These are phyloP conservation scores for Fomitopsis palustris DNA, from an alignment of 1,284 basidiomycete species.

Conservation along the genomic window DNA sequence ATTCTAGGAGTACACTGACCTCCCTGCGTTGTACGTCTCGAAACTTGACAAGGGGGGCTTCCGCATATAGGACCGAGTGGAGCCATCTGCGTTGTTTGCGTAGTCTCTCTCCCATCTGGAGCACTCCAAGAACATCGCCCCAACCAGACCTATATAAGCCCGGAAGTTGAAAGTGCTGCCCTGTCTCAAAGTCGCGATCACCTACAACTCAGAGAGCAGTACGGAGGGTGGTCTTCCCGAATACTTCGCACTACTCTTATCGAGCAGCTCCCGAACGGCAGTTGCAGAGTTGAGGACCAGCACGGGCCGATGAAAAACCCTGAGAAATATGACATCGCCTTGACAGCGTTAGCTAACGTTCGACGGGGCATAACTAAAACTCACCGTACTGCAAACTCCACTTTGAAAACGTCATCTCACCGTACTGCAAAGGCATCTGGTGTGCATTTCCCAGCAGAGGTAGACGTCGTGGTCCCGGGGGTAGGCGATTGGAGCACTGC, in stretches of 20 bases:
- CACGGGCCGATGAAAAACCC: slow-evolving; percentile 31
- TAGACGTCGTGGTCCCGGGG: neutral
- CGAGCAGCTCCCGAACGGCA: slow-evolving; percentile 36
- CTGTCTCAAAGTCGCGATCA: too few species aligned
- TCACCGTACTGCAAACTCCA: slow-evolving; percentile 22
- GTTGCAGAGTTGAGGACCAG: slow-evolving; percentile 34
- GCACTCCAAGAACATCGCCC: neutral
- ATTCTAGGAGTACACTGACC: neutral
- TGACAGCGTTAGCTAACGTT: neutral
- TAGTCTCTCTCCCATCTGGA: neutral
- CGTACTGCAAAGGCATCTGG: neutral
- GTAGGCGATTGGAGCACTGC: neutral
- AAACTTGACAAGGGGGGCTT: neutral
- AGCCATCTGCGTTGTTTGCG: neutral
- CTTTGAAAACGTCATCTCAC: slow-evolving; percentile 3
- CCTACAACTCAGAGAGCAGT: neutral
- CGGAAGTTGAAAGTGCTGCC: too few species aligned
- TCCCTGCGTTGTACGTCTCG: neutral
- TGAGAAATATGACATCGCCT: slow-evolving; percentile 38
- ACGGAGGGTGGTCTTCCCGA: slow-evolving; percentile 28
- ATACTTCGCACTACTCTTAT: slow-evolving; percentile 37
- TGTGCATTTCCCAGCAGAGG: neutral
- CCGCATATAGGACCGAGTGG: neutral
- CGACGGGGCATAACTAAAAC: neutral
- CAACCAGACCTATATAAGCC: neutral